Percentiles rank a stretch among this genome's conserved stretches.
Conservation (phyloP, 2,329 filamentous ascomycete species). For the Microdochium bolleyi region DNA sequence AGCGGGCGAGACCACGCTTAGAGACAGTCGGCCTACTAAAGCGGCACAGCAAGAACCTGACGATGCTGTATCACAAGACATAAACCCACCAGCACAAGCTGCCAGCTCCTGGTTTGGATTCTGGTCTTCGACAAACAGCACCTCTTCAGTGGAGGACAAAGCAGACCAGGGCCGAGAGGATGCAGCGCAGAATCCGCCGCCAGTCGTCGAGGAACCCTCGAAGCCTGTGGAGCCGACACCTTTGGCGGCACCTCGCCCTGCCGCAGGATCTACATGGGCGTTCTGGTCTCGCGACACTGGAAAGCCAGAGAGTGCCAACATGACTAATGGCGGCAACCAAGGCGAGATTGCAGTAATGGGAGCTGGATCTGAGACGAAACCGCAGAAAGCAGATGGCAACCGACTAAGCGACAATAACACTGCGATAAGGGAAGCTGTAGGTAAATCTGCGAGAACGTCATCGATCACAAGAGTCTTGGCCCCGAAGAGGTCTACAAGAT, state of each 20-base stretch:
- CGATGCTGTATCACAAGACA: slow-evolving; percentile 1
- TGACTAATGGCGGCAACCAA: slow-evolving; percentile 24
- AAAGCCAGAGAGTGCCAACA: slow-evolving; percentile 23
- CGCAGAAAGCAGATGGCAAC: slow-evolving; percentile 34
- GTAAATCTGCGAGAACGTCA: slow-evolving; percentile 11
- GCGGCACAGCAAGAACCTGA: not conserved
- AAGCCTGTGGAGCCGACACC: slow-evolving; percentile 8
- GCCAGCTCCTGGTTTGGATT: slow-evolving; percentile 24
- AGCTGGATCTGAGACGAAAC: slow-evolving; percentile 48
- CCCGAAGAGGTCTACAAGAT: slow-evolving; percentile 34
- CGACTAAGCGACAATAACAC: slow-evolving; percentile 26
- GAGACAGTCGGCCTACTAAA: not conserved
- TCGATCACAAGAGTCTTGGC: not conserved
- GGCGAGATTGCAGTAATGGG: slow-evolving; percentile 51
- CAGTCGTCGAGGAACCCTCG: not conserved
- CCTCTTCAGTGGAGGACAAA: slow-evolving; percentile 6
- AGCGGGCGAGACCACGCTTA: not conserved
- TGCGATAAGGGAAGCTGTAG: slow-evolving; percentile 14
- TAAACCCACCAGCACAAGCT: slow-evolving; percentile 8
- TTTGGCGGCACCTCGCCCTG: slow-evolving; percentile 23
- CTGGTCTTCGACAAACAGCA: slow-evolving; percentile 17
- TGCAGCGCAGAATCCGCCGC: not conserved
- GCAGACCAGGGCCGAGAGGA: not conserved
- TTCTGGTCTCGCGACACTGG: slow-evolving; percentile 64
- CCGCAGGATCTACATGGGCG: slow-evolving; percentile 64